These are phyloP conservation scores for Scleromitrula shiraiana DNA, from an alignment of 2,329 filamentous ascomycete species.

Conservation along the genomic window DNA sequence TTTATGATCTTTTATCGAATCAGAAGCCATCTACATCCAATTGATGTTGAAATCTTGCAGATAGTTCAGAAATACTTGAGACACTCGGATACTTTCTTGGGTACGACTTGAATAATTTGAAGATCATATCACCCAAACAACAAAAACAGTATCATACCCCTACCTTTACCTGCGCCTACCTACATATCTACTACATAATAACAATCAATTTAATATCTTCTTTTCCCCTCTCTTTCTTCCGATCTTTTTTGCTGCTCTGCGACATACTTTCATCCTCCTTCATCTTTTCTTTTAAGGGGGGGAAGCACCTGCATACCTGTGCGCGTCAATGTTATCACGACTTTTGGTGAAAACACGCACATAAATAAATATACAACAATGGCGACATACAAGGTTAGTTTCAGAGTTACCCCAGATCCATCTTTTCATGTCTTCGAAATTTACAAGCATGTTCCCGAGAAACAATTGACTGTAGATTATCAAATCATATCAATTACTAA, in stretches of 20 bases:
- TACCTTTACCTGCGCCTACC: no score
- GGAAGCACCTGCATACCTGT: not conserved
- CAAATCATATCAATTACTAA: slow-evolving; percentile 1
- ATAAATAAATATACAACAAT: slow-evolving; percentile 4
- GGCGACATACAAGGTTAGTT: slow-evolving; percentile 10
- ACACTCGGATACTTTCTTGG: slow-evolving; percentile 4
- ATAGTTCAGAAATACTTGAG: no score
- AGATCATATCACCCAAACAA: no score
- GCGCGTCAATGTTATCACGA: slow-evolving; percentile 9
- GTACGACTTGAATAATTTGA: no score
- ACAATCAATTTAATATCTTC: not conserved
- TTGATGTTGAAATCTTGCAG: not conserved
- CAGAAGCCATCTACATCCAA: not conserved
- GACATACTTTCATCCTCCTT: not conserved
- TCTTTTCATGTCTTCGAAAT: not conserved
- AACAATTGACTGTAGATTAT: not conserved
- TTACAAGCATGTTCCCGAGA: slow-evolving; percentile 1
- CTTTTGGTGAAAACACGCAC: not conserved
- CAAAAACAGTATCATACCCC: no score
- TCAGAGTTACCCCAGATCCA: not conserved
- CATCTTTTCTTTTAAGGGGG: not conserved
- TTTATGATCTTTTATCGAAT: no score
- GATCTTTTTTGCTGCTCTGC: slow-evolving; percentile 1
- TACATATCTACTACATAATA: no score
- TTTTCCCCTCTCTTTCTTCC: not conserved